Evolutionary conservation across 331 rosid genomes (phyloP).

Genomic region (Ulmus americana): DNA sequence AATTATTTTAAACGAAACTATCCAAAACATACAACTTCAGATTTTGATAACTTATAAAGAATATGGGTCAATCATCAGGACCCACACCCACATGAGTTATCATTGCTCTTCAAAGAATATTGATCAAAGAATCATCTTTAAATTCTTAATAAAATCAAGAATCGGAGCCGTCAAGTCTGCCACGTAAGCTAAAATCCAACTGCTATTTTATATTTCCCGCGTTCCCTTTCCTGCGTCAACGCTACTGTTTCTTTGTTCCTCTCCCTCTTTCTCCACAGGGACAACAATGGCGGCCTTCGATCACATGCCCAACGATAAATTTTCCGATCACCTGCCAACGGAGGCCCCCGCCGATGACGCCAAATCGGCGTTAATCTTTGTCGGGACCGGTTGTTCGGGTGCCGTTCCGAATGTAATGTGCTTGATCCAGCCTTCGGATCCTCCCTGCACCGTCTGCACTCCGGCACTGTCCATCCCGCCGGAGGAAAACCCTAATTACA

Average conservation of each 20-base stretch:
- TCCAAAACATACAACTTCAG: too few species aligned
- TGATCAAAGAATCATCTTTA: too few species aligned
- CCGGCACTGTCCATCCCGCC: conserved; percentile 57
- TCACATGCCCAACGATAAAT: conserved; percentile 20
- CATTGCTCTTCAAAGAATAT: too few species aligned
- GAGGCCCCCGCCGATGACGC: neutral
- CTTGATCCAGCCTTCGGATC: conserved; percentile 62
- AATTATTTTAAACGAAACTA: too few species aligned
- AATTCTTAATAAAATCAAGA: too few species aligned
- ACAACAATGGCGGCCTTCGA: conserved; percentile 34
- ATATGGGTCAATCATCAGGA: too few species aligned
- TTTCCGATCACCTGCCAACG: neutral
- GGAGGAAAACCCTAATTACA: conserved; percentile 67
- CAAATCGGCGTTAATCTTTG: conserved; percentile 65
- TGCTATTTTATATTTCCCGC: too few species aligned
- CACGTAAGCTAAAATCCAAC: too few species aligned
- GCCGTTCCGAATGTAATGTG: conserved; percentile 70
- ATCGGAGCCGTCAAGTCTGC: too few species aligned
- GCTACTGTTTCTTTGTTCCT: neutral
- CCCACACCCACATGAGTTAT: too few species aligned
- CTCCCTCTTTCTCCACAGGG: neutral
- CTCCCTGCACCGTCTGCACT: conserved; percentile 64
- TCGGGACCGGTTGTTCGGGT: conserved; percentile 82
- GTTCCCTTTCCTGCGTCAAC: neutral
- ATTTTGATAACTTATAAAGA: too few species aligned